Base-by-base conservation (phyloP, 2,329 filamentous ascomycete species). In the Cordyceps cateniannulata region DNA sequence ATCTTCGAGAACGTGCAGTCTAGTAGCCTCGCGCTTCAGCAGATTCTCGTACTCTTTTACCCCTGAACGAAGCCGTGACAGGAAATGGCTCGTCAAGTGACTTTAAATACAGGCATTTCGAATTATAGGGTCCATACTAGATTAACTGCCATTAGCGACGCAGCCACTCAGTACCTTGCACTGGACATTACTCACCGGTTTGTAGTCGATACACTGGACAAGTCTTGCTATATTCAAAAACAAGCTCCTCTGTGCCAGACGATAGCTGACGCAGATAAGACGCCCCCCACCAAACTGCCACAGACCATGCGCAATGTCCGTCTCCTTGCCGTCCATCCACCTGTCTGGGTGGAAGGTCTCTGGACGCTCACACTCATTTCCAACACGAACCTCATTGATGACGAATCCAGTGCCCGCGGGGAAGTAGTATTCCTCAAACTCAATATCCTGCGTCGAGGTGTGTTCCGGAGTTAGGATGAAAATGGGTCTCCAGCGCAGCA, bases 341-440 rank as follows among this genome's bases (percentile, higher is more conserved):
- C 73, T 54, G 53, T 75, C 72, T 0, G 73, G 73, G 35, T 63
- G 60, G 49, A 75, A 75, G 0, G 60, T 60, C 1, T 68, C 64
- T 1, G 72, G 67, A 20, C 73, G 68, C 18, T 66, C 62, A 35
- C 65, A 63, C 18, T 49, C 47, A 24, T 49, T 49, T 24, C 47
- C 47, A 59, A 79, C 76, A 4, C 74, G 71, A 61, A 69, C 70
- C 58, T 70, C 71, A 67, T 70, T 78, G 62, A 76, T 70, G 7
- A 74, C 66, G 45, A 79, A 75, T 8, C 73, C 69, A 1, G 77
- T 75, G 24, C 77, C 78, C 38, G 74, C 74, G 3, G 75, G 75
- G 53, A 80, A 77, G 42, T 67, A 68, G 63, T 77, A 79, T 8
- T 75, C 77, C 27, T 76, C 73, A 65, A 79, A 80, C 62, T 77